Base-by-base conservation (phyloP, 2,329 filamentous ascomycete species). In the Scedosporium minutisporum region DNA sequence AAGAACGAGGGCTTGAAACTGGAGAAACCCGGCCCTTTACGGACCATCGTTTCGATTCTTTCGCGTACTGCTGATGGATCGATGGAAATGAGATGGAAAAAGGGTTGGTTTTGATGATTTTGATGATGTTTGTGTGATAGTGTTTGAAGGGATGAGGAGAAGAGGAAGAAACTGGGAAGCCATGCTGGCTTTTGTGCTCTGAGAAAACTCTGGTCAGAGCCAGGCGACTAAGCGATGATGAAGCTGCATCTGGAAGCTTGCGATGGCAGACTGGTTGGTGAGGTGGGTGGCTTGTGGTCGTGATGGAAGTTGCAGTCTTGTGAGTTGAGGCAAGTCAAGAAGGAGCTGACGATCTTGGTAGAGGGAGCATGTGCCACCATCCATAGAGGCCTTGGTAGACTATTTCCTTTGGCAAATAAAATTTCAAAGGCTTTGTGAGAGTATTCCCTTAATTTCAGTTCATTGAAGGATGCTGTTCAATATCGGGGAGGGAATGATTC, bases 1-100 rank as follows among this genome's bases (percentile, higher is more conserved):
- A 77, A 74, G 27, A 64, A 62, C 3, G 67, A 65, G 12, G 55
- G 53, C 57, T 55, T 55, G 51, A 55, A 55, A 9, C 18, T 18
- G 12, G 18, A 29, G 21, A 55, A 55, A 18, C 18, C 18, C 6
- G 51, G 51, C 9, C 23, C 51, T 55, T 9, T 18, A 23, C 51
- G 51, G 23, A 27, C 51, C 51, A 55, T 55, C 3, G n/a, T 25
- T 14, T 23, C 18, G 10, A 16, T 7, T 48, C 44, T 18, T 29
- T 23, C 12, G 18, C 5, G 4, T 9, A 5, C 44, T 48, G 18
- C 4, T 7, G 44, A 48, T n/a, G 16, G 16, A 21, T 48, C 7
- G 44, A 48, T 48, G 44, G 44, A 48, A 53, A 48, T 10, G 9
- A n/a, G 53, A 25, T 29, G 38, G 33, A 9, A 12, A 23, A 55